Percentiles rank a stretch among this genome's conserved stretches.
Evolutionary conservation across 1,284 basidiomycete species (phyloP).

Genomic region (Ganoderma sinense): DNA sequence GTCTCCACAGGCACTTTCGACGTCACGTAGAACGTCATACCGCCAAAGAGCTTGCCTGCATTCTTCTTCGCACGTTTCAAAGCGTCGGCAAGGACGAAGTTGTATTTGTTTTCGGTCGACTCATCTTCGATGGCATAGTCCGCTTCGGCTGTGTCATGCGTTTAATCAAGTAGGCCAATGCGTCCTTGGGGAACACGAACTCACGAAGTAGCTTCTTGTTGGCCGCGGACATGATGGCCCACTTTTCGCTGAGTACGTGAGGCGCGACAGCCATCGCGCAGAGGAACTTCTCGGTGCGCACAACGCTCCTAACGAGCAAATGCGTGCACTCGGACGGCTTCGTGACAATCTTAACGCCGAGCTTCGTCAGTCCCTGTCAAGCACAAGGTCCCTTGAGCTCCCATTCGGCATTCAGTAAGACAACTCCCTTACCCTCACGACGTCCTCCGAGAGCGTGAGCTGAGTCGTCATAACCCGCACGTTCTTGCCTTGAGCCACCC

Average conservation of each 20-base stretch:
- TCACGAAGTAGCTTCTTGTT: slow-evolving; percentile 68
- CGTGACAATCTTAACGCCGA: slow-evolving; percentile 70
- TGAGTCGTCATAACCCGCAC: slow-evolving; percentile 69
- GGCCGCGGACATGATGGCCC: slow-evolving; percentile 68
- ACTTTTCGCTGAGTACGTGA: slow-evolving; percentile 67
- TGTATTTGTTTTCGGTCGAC: slow-evolving; percentile 67
- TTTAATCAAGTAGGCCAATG: slow-evolving; percentile 1
- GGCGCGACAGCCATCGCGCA: slow-evolving; percentile 71
- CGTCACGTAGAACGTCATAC: slow-evolving; percentile 78
- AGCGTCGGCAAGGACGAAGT: slow-evolving; percentile 66
- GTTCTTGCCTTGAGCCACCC: slow-evolving; percentile 13
- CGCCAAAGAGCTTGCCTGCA: slow-evolving; percentile 62
- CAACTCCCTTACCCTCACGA: slow-evolving; percentile 55
- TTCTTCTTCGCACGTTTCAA: slow-evolving; percentile 61
- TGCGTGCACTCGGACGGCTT: slow-evolving; percentile 78
- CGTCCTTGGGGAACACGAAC: slow-evolving; percentile 36
- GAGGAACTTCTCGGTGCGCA: slow-evolving; percentile 86
- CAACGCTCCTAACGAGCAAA: slow-evolving; percentile 69
- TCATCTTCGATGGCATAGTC: slow-evolving; percentile 67
- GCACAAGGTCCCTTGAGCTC: not conserved
- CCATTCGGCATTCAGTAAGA: not conserved
- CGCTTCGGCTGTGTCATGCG: slow-evolving; percentile 59
- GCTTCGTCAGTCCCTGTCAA: slow-evolving; percentile 59
- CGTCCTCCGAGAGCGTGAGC: slow-evolving; percentile 58
- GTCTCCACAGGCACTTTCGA: slow-evolving; percentile 60